Evolutionary conservation across 495 filamentous ascomycete species (phyloP), one percentile per base, ranked within the genome.

Genomic region (Haplographium delicatum): DNA sequence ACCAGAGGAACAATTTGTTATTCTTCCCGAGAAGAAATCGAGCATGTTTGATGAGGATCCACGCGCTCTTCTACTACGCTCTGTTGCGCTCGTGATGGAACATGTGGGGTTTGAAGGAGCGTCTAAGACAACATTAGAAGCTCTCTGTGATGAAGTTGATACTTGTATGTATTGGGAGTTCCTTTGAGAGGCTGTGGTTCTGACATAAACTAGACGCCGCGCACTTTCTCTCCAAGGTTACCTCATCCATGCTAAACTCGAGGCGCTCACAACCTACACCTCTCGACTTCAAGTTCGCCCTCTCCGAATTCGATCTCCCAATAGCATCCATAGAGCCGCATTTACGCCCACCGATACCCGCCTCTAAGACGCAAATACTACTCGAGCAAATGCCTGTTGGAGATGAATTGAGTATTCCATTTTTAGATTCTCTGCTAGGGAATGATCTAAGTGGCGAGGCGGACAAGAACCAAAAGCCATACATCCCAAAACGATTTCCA

Each of bases 401-500:
- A 15, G 47, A 56, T 42, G 33, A 42, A 24, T n/a, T 31, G 3
- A 30, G 22, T 1, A 25, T 37, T 62, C 10, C 44, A 58, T 49
- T 61, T 63, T 51, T 46, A 61, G 38, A 65, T 2, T 68, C 71
- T 19, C 72, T 83, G 4, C 63, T 86, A 6, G 79, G 75, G 4
- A 61, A 72, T 1, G 67, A 75, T 15, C 67, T 88, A 15, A 78
- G 72, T 28, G 75, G 70, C 7, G 68, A 72, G 33, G 62, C 67
- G 25, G 74, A 81, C 26, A 74, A 73, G 41, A 63, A 65, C 22
- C 61, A 59, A 20, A 71, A 66, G 53, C 61, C 65, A 22, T 82
- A 83, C 51, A 80, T 88, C 38, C 84, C 85, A 0, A 71, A 66
- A 42, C 76, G 84, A 44, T 84, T 91, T 51, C 86, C 86, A 8